These are phyloP conservation scores for Gonapodya prolifera DNA, from an alignment of 192 early-diverging fungal genomes.

Conservation along the genomic window DNA sequence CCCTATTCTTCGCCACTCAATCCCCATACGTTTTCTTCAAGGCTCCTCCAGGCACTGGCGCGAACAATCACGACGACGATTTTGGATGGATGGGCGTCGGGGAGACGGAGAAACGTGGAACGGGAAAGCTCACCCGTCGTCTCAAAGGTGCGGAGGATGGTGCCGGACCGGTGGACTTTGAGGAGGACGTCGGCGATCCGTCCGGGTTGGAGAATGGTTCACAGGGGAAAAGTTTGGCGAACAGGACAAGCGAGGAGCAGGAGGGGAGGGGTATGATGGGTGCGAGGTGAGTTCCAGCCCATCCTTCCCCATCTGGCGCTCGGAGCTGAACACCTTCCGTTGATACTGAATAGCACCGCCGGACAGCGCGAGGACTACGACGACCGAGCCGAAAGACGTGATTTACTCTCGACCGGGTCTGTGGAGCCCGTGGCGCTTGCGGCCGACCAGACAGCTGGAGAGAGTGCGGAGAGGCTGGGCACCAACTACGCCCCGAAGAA, in stretches of 20 bases:
- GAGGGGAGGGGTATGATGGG: slow-evolving; percentile 1
- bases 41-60: slow-evolving; percentile 20
- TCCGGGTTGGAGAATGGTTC: slow-evolving; percentile 87
- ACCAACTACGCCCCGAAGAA: too few species aligned
- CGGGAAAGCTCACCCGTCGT: slow-evolving; percentile 47
- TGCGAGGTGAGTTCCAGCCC: too few species aligned
- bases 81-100: slow-evolving; percentile 53
- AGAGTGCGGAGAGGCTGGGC: too few species aligned
- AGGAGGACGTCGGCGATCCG: slow-evolving; percentile 70
- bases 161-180: slow-evolving; percentile 86
- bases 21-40: slow-evolving; percentile 60
- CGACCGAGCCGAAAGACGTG: not conserved
- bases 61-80: slow-evolving; percentile 35
- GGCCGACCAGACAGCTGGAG: too few species aligned
- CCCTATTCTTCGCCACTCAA: slow-evolving; percentile 61
- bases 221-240: slow-evolving; percentile 14
- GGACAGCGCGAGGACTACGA: not conserved
- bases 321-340: too few species aligned
- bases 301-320: too few species aligned
- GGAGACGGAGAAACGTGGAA: slow-evolving; percentile 52
- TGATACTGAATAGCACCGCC: not conserved
- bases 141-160: slow-evolving; percentile 52
- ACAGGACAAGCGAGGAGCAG: not conserved
- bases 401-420: too few species aligned
- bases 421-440: too few species aligned